Base-by-base conservation (phyloP, 345 rosid genomes). In the Pistacia atlantica region DNA sequence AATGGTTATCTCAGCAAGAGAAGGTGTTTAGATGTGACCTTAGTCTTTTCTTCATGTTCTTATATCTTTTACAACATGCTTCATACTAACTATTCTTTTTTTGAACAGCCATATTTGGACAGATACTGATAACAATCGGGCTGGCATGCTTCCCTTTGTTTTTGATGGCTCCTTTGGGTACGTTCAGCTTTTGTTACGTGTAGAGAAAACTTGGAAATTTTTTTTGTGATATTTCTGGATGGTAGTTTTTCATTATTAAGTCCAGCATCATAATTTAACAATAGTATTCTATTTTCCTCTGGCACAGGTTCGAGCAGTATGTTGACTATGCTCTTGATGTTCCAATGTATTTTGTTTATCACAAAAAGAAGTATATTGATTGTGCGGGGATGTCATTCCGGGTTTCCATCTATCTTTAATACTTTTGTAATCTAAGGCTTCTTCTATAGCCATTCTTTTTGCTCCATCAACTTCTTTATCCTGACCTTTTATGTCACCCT, bases 271-370 rank as follows among this genome's bases (percentile, higher is more conserved):
- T 63, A 61, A 65, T 18, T 42, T 42, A 7, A 42, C 46, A 42
- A 6, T 31, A 42, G 46, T 42, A 42, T 42, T 42, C 14, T 59
- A 54, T 72, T 69, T 69, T 56, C 35, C 49, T 74, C 67, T 74
- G 78, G 42, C 33, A 84, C 89, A 94, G 98, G 87, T 96, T 96
- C 91, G 98, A 96, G 88, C 98, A 87, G 84, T 96, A 96, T 82
- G 99, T 96, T 72, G 98, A 96, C 70, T 96, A 96, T 56, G 99
- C 99, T 73, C 97, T 96, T n/a, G 98, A 96, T 80, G 98, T 94
- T 80, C 99, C 99, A 46, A 96, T 94, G 99, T 96, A 96, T 86
- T 96, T 94, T 79, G 97, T 93, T 67, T 96, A 94, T 75, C 90
- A 94, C 72, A 85, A 91, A 75, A 82, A 91, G 85, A 91, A 89